These are phyloP conservation scores for Lactifluus echinatus DNA, from an alignment of 768 basidiomycete species.

Conservation along the genomic window DNA sequence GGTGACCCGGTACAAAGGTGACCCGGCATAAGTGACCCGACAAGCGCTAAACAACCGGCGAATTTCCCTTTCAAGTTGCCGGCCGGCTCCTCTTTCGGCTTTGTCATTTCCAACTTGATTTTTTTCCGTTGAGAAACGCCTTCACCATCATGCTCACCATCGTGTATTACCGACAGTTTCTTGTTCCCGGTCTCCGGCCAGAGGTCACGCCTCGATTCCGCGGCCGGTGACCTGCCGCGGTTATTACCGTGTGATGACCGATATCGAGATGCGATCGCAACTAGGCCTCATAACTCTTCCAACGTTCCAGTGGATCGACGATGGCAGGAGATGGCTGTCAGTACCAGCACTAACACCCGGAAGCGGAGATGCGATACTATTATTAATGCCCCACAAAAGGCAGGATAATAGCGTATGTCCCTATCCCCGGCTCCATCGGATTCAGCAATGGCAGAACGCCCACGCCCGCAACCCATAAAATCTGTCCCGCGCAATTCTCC, in stretches of 20 bases:
- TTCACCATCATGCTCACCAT: not conserved
- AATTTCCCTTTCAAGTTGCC: conserved; percentile 20
- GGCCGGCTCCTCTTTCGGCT: conserved; percentile 13
- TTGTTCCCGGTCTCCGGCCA: not conserved
- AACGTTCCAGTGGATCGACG: too few relatives aligned
- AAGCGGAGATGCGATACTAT: not conserved
- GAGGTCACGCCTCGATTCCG: conserved; percentile 7
- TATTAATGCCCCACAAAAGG: not conserved
- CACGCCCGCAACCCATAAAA: not conserved
- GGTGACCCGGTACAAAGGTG: not conserved
- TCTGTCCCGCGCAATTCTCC: not conserved
- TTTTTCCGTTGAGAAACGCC: not conserved
- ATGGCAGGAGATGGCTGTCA: not conserved
- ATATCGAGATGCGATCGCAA: conserved; percentile 6
- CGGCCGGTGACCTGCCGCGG: conserved; percentile 9
- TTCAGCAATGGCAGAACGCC: too few relatives aligned
- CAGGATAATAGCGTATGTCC: not conserved
- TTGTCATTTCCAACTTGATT: too few relatives aligned
- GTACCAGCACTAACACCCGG: not conserved
- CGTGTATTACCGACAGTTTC: not conserved
- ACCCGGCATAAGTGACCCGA: not conserved
- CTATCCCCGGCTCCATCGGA: not conserved
- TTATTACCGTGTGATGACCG: conserved; percentile 3
- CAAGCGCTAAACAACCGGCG: conserved; percentile 13
- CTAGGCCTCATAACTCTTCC: not conserved